A percentile compares a stretch with the other conserved stretches of the same genome.
Evolutionary conservation across 208 protist genomes (phyloP).

Genomic region (Crithidia thermophila): DNA sequence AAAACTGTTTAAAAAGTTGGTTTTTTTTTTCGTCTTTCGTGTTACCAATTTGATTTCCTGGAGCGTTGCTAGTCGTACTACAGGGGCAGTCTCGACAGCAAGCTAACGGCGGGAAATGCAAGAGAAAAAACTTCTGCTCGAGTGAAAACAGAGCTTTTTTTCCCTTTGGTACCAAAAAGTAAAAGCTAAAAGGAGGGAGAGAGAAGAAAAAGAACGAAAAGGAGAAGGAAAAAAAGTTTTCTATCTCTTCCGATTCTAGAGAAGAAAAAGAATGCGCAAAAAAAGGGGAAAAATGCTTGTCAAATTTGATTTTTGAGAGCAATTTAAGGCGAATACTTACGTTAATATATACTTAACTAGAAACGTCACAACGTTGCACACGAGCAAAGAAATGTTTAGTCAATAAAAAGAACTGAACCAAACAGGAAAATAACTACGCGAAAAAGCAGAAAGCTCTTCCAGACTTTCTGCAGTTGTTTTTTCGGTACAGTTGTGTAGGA

Average conservation of each 20-base stretch:
- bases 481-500: too few relatives aligned
- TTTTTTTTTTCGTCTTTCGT: too few relatives aligned
- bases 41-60: too few relatives aligned
- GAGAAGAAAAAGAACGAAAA: not conserved
- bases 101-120: too few relatives aligned
- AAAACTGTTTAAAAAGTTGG: not conserved
- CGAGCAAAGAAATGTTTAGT: not conserved
- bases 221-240: not conserved
- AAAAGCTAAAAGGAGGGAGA: not conserved
- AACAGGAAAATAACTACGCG: not conserved
- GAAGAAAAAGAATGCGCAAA: not conserved
- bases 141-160: not conserved
- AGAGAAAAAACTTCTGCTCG: not conserved
- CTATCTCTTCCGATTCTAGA: too few relatives aligned
- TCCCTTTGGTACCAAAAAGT: not conserved
- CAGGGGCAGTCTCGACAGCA: too few relatives aligned
- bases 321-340: too few relatives aligned
- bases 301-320: not conserved
- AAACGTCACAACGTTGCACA: not conserved
- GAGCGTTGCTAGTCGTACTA: too few relatives aligned
- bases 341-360: too few relatives aligned
- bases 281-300: not conserved
- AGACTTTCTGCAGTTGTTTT: not conserved
- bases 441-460: conserved; percentile 7
- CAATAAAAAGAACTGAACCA: not conserved